phyloP scores from a whole-genome alignment of 495 filamentous ascomycete genomes.

The Schizothecium vesticola region DNA sequence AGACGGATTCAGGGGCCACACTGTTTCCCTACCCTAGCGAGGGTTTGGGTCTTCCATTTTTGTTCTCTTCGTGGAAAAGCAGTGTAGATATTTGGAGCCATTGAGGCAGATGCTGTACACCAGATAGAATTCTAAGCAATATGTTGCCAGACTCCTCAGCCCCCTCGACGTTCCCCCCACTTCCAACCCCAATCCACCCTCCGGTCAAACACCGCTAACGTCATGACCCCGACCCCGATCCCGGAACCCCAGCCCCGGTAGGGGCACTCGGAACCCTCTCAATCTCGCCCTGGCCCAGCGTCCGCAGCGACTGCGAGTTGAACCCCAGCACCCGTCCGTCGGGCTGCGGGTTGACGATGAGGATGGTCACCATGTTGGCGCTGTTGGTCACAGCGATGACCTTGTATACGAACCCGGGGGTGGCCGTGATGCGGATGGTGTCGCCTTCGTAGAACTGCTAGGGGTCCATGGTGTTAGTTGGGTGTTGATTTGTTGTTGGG shows the following conservation, averaged over 20 bases:
- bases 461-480: neutral
- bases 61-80: too few relatives aligned
- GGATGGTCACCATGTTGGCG: constrained; percentile 4
- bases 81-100: too few relatives aligned
- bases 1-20: too few relatives aligned
- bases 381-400: neutral
- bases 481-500: too few relatives aligned
- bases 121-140: too few relatives aligned
- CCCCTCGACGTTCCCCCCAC: too few relatives aligned
- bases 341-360: constrained; percentile 2
- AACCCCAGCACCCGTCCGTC: neutral
- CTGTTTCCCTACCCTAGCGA: too few relatives aligned
- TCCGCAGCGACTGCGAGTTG: neutral
- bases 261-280: neutral
- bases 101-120: too few relatives aligned
- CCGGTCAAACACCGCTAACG: too few relatives aligned
- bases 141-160: too few relatives aligned
- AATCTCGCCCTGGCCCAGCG: neutral
- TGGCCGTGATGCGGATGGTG: neutral
- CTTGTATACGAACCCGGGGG: neutral
- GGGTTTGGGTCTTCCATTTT: too few relatives aligned
- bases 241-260: neutral
- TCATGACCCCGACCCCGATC: neutral
- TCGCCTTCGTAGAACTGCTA: constrained; percentile 5
- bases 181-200: too few relatives aligned